A percentile compares a stretch with the other conserved stretches of the same genome.
Evolutionary conservation across 2,329 filamentous ascomycete genomes (phyloP).

Genomic region (Aspergillus thermomutatus): DNA sequence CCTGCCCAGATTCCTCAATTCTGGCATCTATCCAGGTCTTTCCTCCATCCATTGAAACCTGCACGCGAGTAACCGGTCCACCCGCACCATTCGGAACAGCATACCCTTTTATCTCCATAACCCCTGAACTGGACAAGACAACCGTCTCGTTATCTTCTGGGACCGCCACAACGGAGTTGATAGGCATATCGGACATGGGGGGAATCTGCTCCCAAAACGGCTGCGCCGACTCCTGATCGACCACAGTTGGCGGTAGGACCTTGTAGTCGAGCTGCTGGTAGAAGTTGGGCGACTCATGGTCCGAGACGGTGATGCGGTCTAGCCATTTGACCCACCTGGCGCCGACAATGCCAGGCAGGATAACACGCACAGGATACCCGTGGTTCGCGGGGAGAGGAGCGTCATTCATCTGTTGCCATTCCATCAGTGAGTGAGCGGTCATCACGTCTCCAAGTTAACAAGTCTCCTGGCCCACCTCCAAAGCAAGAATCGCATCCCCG

Average conservation of each 20-base stretch:
- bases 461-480: constrained; percentile 39
- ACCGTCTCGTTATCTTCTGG: constrained; percentile 48
- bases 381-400: constrained; percentile 46
- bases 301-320: constrained; percentile 51
- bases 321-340: constrained; percentile 57
- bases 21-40: constrained; percentile 50
- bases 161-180: constrained; percentile 54
- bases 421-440: background rate
- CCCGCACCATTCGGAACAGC: constrained; percentile 53
- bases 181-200: constrained; percentile 54
- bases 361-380: constrained; percentile 51
- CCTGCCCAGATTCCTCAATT: constrained; percentile 23
- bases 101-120: constrained; percentile 53
- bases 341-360: constrained; percentile 53
- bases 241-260: constrained; percentile 52
- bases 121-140: constrained; percentile 35
- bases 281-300: constrained; percentile 50
- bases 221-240: constrained; percentile 48
- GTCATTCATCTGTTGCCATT: constrained; percentile 46
- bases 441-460: background rate
- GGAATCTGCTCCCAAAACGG: constrained; percentile 51
- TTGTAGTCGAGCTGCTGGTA: constrained; percentile 62
- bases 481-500: constrained; percentile 47
- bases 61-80: constrained; percentile 53
- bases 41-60: constrained; percentile 52